Conservation (phyloP, 148 eudicot genomes). For the Rhododendron molle region DNA sequence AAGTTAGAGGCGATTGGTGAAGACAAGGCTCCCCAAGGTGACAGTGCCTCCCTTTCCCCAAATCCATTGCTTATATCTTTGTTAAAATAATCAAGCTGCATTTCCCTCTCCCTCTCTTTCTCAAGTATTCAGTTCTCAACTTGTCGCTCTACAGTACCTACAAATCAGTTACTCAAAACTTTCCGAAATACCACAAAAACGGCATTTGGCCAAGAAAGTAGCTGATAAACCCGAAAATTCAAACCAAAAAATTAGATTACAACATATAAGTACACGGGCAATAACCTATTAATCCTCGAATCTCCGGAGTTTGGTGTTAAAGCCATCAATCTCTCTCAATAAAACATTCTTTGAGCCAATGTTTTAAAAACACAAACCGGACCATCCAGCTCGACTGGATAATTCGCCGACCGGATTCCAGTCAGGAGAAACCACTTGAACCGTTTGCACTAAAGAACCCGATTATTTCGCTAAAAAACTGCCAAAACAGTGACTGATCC, state of each 20-base stretch:
- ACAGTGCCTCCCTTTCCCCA: constrained; percentile 54
- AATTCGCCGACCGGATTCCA: neutral
- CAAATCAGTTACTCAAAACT: constrained; percentile 7
- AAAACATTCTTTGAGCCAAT: neutral
- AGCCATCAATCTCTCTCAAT: neutral
- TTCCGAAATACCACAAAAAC: neutral
- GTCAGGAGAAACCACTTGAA: neutral
- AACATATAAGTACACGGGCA: neutral
- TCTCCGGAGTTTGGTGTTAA: neutral
- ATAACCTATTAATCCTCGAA: neutral
- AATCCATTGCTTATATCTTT: constrained; percentile 62
- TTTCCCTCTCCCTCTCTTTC: neutral
- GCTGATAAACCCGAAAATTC: neutral
- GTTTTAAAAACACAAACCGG: neutral
- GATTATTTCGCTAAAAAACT: neutral
- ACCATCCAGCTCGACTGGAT: neutral
- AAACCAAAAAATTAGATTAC: neutral
- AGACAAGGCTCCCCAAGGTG: constrained; percentile 89
- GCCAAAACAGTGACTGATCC: neutral
- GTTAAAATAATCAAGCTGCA: constrained; percentile 62
- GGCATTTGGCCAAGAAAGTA: neutral
- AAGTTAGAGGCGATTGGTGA: constrained; percentile 74
- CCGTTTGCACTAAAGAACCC: neutral
- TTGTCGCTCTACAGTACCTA: neutral
- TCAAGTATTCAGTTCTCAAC: neutral